These are phyloP conservation scores for Zygnema circumcarinatum DNA, from an alignment of 139 green algal species.

Conservation along the genomic window DNA sequence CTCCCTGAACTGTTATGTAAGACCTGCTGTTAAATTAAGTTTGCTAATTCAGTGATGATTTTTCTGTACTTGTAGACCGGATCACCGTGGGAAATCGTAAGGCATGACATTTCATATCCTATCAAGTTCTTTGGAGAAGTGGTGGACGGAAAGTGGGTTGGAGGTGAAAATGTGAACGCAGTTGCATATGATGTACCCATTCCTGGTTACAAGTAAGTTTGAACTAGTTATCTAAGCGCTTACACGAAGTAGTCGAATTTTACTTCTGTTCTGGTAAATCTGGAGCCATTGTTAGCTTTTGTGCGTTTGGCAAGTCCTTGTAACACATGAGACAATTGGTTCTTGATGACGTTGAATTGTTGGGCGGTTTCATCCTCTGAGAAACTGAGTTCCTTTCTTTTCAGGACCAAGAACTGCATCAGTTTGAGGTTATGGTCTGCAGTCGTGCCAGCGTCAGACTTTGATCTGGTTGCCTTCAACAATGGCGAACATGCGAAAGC, in stretches of 20 bases:
- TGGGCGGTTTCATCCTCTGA: too few relatives aligned
- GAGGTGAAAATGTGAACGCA: slow-evolving; percentile 75
- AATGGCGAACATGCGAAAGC: slow-evolving; percentile 77
- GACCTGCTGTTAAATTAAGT: not conserved
- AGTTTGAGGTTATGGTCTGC: slow-evolving; percentile 96
- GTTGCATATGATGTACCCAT: slow-evolving; percentile 89
- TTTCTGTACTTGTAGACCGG: slow-evolving; percentile 64
- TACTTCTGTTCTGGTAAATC: not conserved
- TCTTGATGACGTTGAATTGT: too few relatives aligned
- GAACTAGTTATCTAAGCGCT: not conserved
- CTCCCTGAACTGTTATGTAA: not conserved
- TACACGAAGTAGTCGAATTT: too few relatives aligned
- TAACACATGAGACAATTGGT: too few relatives aligned
- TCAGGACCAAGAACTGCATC: slow-evolving; percentile 83
- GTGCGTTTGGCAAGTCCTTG: not conserved
- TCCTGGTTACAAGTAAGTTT: slow-evolving; percentile 77
- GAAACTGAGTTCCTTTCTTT: too few relatives aligned
- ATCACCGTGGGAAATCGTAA: slow-evolving; percentile 86
- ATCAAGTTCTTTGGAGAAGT: slow-evolving; percentile 78
- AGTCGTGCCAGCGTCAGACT: slow-evolving; percentile 69
- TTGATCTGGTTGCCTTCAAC: slow-evolving; percentile 90
- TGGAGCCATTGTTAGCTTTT: not conserved
- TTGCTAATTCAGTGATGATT: slow-evolving; percentile 1
- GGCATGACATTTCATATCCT: slow-evolving; percentile 72
- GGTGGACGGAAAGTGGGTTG: slow-evolving; percentile 68